Percentiles rank a stretch among this genome's conserved stretches.
phyloP scores from a whole-genome alignment of 2,329 filamentous ascomycete species.

The Daldinia sp. region DNA sequence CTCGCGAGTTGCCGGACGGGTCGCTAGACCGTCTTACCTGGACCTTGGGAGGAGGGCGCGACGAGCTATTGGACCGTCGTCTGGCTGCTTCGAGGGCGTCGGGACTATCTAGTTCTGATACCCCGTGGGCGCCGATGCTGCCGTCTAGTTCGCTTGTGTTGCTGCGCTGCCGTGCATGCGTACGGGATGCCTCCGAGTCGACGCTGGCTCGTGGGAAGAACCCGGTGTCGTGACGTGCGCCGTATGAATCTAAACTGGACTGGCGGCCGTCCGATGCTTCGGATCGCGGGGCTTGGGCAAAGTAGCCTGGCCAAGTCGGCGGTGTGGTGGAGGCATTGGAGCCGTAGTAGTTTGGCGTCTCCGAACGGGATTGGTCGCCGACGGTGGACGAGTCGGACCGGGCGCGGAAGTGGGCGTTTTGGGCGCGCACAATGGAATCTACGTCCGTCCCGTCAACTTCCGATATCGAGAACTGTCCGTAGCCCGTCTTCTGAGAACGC shows the following conservation, averaged over 20 bases:
- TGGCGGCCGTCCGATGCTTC: slow-evolving; percentile 40
- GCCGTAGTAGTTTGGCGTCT: slow-evolving; percentile 33
- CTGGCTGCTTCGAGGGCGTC: slow-evolving; percentile 47
- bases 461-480: slow-evolving; percentile 51
- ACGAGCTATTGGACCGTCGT: slow-evolving; percentile 44
- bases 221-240: slow-evolving; percentile 38
- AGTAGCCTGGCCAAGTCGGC: slow-evolving; percentile 34
- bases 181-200: slow-evolving; percentile 51
- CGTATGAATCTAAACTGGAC: slow-evolving; percentile 44
- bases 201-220: slow-evolving; percentile 42
- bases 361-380: slow-evolving; percentile 29
- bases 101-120: slow-evolving; percentile 51
- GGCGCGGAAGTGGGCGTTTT: slow-evolving; percentile 39
- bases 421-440: slow-evolving; percentile 50
- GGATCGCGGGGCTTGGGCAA: slow-evolving; percentile 26
- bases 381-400: slow-evolving; percentile 36
- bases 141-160: slow-evolving; percentile 55
- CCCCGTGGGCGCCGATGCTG: slow-evolving; percentile 42
- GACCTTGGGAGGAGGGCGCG: slow-evolving; percentile 25
- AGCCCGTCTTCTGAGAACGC: slow-evolving; percentile 50
- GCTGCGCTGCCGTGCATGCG: slow-evolving; percentile 54
- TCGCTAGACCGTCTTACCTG: slow-evolving; percentile 38
- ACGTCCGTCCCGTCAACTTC: slow-evolving; percentile 55
- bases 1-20: slow-evolving; percentile 11
- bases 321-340: slow-evolving; percentile 39